These are phyloP conservation scores for Rosellinia necatrix DNA, from an alignment of 2,329 filamentous ascomycete genomes.

Conservation along the genomic window DNA sequence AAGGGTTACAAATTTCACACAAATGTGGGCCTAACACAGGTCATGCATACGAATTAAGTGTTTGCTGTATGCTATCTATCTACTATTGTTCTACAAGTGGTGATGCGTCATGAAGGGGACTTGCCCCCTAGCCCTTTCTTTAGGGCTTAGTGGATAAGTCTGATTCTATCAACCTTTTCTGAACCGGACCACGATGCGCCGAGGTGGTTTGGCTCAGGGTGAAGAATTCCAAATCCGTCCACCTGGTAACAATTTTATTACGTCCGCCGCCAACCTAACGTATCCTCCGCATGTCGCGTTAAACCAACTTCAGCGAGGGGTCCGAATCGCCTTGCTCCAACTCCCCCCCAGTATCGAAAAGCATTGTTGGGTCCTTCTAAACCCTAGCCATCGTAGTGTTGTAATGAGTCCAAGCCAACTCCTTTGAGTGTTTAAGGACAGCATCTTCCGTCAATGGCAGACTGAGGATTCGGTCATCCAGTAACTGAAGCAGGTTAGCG, in stretches of 20 bases:
- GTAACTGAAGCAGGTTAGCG: constrained; percentile 37
- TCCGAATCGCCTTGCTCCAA: too few species aligned
- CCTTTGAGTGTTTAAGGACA: constrained; percentile 40
- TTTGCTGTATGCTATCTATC: constrained; percentile 30
- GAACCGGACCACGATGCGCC: neutral
- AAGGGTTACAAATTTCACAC: too few species aligned
- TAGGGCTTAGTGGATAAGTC: neutral
- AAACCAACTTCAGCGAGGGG: too few species aligned
- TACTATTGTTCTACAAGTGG: constrained; percentile 20
- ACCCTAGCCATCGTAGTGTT: constrained; percentile 37
- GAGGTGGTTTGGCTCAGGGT: neutral
- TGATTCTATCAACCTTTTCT: neutral
- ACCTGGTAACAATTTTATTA: constrained; percentile 3
- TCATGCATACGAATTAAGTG: constrained; percentile 13
- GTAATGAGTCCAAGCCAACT: constrained; percentile 42
- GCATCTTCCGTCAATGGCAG: constrained; percentile 43
- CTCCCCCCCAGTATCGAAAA: too few species aligned
- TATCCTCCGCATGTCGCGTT: neutral
- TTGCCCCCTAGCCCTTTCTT: neutral
- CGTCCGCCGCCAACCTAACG: neutral
- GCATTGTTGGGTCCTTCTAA: constrained; percentile 27
- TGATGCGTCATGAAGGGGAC: too few species aligned
- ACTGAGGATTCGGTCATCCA: constrained; percentile 39
- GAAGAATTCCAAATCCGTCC: neutral
- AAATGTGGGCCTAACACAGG: neutral